Percentiles rank a stretch among this genome's conserved stretches.
phyloP scores from a whole-genome alignment of 192 early-diverging fungal genomes.

The Backusella macrospora region DNA sequence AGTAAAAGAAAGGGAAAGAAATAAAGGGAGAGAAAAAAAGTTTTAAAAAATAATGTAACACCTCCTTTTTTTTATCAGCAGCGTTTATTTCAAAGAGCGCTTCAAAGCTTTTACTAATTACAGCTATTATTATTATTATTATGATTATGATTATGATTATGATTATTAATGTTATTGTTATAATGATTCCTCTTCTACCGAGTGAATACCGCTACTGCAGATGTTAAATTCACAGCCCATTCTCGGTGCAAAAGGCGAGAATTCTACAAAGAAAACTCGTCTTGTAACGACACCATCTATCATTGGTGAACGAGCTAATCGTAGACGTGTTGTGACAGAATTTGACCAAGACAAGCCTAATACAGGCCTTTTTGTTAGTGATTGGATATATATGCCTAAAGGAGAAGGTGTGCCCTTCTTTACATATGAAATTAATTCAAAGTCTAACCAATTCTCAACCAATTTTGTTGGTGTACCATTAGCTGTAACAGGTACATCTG shows the following conservation, averaged over 20 bases:
- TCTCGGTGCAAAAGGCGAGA: constrained; percentile 21
- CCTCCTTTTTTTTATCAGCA: not conserved
- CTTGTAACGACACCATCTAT: constrained; percentile 27
- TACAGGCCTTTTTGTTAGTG: constrained; percentile 61
- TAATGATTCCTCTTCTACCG: not conserved
- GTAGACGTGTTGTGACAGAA: constrained; percentile 67
- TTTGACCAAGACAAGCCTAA: constrained; percentile 78
- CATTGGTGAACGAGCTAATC: constrained; percentile 44
- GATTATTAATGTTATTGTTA: no score
- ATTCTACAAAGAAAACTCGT: constrained; percentile 30
- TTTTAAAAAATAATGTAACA: not conserved
- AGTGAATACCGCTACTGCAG: constrained; percentile 1
- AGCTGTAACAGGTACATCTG: constrained; percentile 45
- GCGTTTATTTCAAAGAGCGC: not conserved
- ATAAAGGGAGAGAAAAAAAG: not conserved
- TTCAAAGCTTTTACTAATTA: not conserved
- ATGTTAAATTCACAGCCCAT: constrained; percentile 21
- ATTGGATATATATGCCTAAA: constrained; percentile 33
- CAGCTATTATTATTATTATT: no score
- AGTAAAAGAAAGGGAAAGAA: not conserved
- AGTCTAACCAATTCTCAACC: constrained; percentile 32
- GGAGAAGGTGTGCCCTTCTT: constrained; percentile 5
- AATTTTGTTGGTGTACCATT: constrained; percentile 18
- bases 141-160: no score
- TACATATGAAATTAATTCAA: constrained; percentile 21